Base-by-base conservation (phyloP, 768 basidiomycete genomes). In the Pholiota molesta region DNA sequence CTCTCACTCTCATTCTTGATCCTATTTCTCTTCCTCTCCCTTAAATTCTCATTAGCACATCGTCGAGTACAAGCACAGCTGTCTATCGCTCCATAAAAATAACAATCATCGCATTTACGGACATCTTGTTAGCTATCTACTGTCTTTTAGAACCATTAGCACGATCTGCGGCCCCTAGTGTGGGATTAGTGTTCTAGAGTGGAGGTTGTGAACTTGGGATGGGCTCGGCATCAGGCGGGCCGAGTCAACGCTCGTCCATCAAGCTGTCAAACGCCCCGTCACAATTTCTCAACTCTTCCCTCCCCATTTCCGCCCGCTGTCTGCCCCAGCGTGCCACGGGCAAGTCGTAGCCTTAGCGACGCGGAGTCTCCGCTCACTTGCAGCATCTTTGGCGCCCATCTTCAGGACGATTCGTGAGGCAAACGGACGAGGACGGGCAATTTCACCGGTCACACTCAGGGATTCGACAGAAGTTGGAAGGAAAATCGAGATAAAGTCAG, bases 201-300 rank as follows among this genome's bases (percentile, higher is more conserved):
- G 35, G 28, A 11, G 35, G 52, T 31, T 35, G 55, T 37, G 19
- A 13, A 37, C n/a, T n/a, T 16, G 42, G 28, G 17, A 8, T 19
- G 5, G 23, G 17, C 14, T 53, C 59, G 59, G 59, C 59, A 60
- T 52, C 13, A 11, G 23, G 39, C 59, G 59, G 59, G 52, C 59
- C 59, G 59, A 52, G 35, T 35, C 45, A 49, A 58, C 35, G 49
- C 57, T 51, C 35, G 29, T 19, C 11, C 59, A 42, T 52, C 29
- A 52, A 21, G 33, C 49, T 39, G 58, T 52, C 47, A 59, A 52
- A 19, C 49, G 49, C 31, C 17, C 29, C 39, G 51, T 42, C 59
- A 44, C 40, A 42, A 42, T 42, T 44, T 42, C 28, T 44, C 42
- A 40, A 35, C 47, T 59, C 45, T 59, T 35, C 49, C 16, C 47